phyloP scores from a whole-genome alignment of 345 rosid species.

The Bruguiera gymnorhiza region DNA sequence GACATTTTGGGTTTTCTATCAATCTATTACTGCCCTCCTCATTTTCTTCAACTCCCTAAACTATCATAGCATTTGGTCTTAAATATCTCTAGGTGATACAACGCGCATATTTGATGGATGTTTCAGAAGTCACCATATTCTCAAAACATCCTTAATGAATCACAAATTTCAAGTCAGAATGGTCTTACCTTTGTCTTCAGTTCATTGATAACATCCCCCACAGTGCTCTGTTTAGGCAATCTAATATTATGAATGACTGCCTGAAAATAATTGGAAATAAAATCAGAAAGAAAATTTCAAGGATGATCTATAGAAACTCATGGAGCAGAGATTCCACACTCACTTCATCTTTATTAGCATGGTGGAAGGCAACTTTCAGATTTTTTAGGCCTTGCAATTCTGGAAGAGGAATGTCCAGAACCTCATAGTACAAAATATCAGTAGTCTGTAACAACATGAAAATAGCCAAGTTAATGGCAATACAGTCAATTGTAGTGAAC shows the following conservation, averaged over 20 bases:
- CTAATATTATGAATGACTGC: slow-evolving; percentile 78
- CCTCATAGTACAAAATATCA: slow-evolving; percentile 92
- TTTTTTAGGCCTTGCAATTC: slow-evolving; percentile 88
- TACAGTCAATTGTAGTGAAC: neutral
- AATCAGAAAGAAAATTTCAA: slow-evolving; percentile 13
- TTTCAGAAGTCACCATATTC: neutral
- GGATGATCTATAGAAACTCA: neutral
- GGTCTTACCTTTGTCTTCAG: slow-evolving; percentile 70
- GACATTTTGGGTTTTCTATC: no score
- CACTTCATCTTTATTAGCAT: slow-evolving; percentile 80
- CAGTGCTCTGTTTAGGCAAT: slow-evolving; percentile 89
- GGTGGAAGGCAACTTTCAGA: slow-evolving; percentile 80
- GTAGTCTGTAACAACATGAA: slow-evolving; percentile 53
- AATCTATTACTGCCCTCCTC: no score
- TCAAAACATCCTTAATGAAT: neutral
- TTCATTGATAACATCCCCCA: slow-evolving; percentile 86
- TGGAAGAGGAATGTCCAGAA: slow-evolving; percentile 93
- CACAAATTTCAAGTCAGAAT: slow-evolving; percentile 1
- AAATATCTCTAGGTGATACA: neutral
- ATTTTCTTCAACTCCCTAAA: no score
- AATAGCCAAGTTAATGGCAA: neutral
- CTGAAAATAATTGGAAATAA: slow-evolving; percentile 38
- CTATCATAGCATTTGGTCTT: neutral
- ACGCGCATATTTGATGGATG: neutral
- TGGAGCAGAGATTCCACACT: slow-evolving; percentile 17